These are phyloP conservation scores for Nitzschia sp. DNA, from an alignment of 108 stramenopile species.

Conservation along the genomic window DNA sequence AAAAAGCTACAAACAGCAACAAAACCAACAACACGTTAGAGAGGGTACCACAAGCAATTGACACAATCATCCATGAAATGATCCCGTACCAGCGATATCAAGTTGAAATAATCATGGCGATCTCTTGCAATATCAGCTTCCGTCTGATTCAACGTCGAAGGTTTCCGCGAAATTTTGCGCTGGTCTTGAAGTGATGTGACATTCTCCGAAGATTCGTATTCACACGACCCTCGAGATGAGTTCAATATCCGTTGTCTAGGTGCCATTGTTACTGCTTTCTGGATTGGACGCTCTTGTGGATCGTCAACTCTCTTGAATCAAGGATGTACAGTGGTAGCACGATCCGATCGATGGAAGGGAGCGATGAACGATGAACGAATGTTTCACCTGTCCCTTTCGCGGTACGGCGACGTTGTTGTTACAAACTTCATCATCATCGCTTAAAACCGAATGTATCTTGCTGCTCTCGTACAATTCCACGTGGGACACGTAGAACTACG, in stretches of 20 bases:
- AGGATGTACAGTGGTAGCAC: no score
- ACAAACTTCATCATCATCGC: no score
- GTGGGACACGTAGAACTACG: no score
- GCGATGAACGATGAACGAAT: no score
- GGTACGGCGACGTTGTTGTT: no score
- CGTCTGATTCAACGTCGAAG: slow-evolving; percentile 8
- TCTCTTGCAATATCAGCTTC: slow-evolving; percentile 74
- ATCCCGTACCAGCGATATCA: slow-evolving; percentile 63
- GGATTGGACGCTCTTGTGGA: no score
- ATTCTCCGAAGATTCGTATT: slow-evolving; percentile 2
- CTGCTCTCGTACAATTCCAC: no score
- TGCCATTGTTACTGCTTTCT: slow-evolving; percentile 4
- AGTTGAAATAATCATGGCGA: slow-evolving; percentile 85
- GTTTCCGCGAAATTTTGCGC: neutral
- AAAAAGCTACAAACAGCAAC: slow-evolving; percentile 21
- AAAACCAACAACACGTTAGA: slow-evolving; percentile 7
- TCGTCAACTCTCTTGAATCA: no score
- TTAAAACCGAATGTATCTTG: no score
- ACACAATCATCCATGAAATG: slow-evolving; percentile 40
- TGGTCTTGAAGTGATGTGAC: neutral
- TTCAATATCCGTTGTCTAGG: slow-evolving; percentile 14
- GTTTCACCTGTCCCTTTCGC: no score
- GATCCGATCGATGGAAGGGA: no score
- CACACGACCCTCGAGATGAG: neutral
- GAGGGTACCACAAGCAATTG: slow-evolving; percentile 63